Percentiles rank a stretch among this genome's conserved stretches.
These are phyloP conservation scores for Mucor indicus DNA, from an alignment of 371 early-diverging fungal species.

Conservation along the genomic window DNA sequence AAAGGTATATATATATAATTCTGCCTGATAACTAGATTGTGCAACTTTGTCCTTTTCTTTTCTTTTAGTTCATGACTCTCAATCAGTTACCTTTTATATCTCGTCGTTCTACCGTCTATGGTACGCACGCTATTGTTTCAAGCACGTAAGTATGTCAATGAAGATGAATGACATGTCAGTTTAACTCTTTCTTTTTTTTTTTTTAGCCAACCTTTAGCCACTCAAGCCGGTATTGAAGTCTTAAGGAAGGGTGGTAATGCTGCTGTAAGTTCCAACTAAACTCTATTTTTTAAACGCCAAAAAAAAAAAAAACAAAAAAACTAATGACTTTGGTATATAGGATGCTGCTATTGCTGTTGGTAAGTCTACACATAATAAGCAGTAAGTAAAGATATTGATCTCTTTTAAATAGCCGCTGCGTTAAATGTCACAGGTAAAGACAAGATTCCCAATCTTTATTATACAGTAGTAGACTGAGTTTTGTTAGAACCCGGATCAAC, in stretches of 20 bases:
- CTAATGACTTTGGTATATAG: too few species aligned
- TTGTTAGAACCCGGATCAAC: conserved; percentile 76
- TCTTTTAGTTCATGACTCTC: conserved; percentile 1
- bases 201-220: conserved; percentile 75
- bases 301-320: too few species aligned
- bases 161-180: background rate
- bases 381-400: background rate
- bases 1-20: too few species aligned
- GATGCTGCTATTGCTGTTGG: conserved; percentile 82
- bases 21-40: too few species aligned
- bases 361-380: conserved; percentile 1
- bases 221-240: conserved; percentile 76
- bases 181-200: background rate
- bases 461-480: too few species aligned
- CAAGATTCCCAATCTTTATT: background rate
- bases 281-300: too few species aligned
- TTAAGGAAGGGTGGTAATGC: conserved; percentile 88
- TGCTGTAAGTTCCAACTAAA: conserved; percentile 66
- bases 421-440: conserved; percentile 59
- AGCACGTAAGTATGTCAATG: conserved; percentile 38
- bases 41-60: too few species aligned
- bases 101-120: conserved; percentile 45
- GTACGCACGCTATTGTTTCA: conserved; percentile 45
- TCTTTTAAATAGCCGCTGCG: conserved; percentile 50
- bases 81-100: conserved; percentile 40